phyloP scores from a whole-genome alignment of 1,139 yeast species.

The Hyphopichia wangnamkhiaoensis region DNA sequence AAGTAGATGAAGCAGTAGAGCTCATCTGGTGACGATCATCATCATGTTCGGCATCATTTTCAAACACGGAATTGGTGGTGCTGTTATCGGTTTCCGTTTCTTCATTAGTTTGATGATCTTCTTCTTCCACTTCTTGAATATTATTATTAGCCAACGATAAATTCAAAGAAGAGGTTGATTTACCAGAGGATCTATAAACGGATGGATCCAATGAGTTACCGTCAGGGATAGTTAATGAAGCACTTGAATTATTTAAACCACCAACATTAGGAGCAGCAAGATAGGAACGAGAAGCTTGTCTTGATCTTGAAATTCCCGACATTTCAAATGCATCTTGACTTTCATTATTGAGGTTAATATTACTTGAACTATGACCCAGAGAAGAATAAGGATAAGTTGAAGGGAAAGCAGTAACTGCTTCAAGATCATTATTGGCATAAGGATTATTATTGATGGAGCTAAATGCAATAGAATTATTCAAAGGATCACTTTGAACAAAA shows the following conservation, averaged over 20 bases:
- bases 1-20: constrained; percentile 32
- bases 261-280: constrained; percentile 12
- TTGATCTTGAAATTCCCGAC: constrained; percentile 29
- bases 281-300: constrained; percentile 30
- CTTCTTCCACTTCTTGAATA: constrained; percentile 25
- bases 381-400: not conserved
- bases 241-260: constrained; percentile 5
- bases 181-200: constrained; percentile 8
- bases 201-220: not conserved
- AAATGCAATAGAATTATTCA: constrained; percentile 14
- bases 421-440: constrained; percentile 12
- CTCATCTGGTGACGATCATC: constrained; percentile 25
- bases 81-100: constrained; percentile 26
- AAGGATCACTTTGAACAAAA: constrained; percentile 35
- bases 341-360: not conserved
- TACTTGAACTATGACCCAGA: not conserved
- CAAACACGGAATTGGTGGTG: constrained; percentile 45
- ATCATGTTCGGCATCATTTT: constrained; percentile 15
- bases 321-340: constrained; percentile 26
- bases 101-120: constrained; percentile 26
- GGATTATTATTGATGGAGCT: constrained; percentile 5
- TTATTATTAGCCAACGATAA: constrained; percentile 14
- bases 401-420: constrained; percentile 4
- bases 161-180: constrained; percentile 18
- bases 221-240: not conserved